Evolutionary conservation across 2,329 filamentous ascomycete species (phyloP).

Genomic region (Penicillium sp.): DNA sequence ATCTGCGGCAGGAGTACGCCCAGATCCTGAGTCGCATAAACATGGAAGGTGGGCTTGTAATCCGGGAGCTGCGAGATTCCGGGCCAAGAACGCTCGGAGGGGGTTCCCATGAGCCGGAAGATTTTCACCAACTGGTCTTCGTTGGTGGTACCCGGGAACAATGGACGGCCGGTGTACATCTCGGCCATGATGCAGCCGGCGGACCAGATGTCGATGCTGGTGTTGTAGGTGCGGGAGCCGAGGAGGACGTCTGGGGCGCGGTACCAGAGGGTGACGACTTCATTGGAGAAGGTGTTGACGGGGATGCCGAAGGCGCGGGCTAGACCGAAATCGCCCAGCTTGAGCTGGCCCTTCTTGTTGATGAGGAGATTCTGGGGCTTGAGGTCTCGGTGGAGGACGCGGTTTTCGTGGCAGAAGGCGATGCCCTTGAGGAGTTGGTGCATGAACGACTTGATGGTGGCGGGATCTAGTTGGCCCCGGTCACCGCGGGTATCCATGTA

Average conservation of each 20-base stretch:
- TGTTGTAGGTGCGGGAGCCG: constrained; percentile 95
- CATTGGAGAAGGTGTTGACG: constrained; percentile 97
- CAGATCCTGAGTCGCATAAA: constrained; percentile 91
- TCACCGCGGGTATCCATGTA: constrained; percentile 97
- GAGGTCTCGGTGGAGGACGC: constrained; percentile 91
- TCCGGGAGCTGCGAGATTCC: constrained; percentile 95
- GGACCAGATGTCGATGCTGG: constrained; percentile 99
- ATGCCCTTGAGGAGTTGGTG: constrained; percentile 95
- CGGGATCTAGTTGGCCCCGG: constrained; percentile 83
- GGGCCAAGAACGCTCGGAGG: constrained; percentile 93
- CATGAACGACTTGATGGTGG: constrained; percentile 99
- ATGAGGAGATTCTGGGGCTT: constrained; percentile 98
- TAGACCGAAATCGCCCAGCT: constrained; percentile 92
- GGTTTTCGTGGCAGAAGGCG: constrained; percentile 96
- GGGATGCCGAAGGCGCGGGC: constrained; percentile 95
- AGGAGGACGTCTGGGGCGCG: constrained; percentile 94
- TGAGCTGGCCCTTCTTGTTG: constrained; percentile 86
- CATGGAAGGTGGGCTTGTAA: constrained; percentile 93
- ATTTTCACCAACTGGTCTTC: constrained; percentile 97
- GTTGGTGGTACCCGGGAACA: constrained; percentile 97
- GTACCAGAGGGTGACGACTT: constrained; percentile 98
- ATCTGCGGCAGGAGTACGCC: constrained; percentile 87
- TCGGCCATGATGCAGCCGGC: constrained; percentile 99
- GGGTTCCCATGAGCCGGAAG: constrained; percentile 98
- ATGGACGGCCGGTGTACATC: constrained; percentile 94